Conservation (phyloP, 805 yeast species). For the Saccharomycopsis microspora region DNA sequence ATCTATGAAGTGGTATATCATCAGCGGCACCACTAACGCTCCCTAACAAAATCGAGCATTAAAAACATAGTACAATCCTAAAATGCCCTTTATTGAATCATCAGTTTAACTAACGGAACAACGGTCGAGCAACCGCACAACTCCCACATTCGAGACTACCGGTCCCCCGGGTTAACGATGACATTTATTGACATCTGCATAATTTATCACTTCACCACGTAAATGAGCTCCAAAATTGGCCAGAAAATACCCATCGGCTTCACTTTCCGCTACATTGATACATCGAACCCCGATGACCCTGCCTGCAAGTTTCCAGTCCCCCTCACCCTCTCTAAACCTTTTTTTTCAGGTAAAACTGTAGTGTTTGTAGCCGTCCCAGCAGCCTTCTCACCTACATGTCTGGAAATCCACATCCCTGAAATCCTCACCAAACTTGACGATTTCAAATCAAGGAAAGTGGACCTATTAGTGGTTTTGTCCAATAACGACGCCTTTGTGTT, state of each 20-base stretch:
- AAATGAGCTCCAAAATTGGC: not conserved
- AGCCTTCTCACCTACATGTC: constrained; percentile 80
- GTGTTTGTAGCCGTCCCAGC: constrained; percentile 75
- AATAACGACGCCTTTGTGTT: constrained; percentile 65
- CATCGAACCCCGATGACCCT: not conserved
- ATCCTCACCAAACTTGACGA: constrained; percentile 38
- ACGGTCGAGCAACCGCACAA: no score
- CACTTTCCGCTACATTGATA: constrained; percentile 8
- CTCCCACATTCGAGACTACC: no score
- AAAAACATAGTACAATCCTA: no score
- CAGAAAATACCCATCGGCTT: constrained; percentile 2
- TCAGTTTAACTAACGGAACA: no score
- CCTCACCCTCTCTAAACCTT: not conserved
- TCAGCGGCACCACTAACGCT: no score
- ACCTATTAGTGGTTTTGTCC: constrained; percentile 49
- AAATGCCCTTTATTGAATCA: no score
- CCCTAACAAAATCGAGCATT: no score
- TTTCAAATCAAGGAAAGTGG: constrained; percentile 50
- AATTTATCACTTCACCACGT: not conserved
- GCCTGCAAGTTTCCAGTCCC: constrained; percentile 9
- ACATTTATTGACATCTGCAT: no score
- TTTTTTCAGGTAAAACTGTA: constrained; percentile 33
- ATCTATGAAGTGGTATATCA: no score
- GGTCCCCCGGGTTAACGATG: no score
- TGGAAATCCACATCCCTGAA: constrained; percentile 62